Evolutionary conservation across 345 rosid species (phyloP).

Genomic region (Linum usitatissimum): DNA sequence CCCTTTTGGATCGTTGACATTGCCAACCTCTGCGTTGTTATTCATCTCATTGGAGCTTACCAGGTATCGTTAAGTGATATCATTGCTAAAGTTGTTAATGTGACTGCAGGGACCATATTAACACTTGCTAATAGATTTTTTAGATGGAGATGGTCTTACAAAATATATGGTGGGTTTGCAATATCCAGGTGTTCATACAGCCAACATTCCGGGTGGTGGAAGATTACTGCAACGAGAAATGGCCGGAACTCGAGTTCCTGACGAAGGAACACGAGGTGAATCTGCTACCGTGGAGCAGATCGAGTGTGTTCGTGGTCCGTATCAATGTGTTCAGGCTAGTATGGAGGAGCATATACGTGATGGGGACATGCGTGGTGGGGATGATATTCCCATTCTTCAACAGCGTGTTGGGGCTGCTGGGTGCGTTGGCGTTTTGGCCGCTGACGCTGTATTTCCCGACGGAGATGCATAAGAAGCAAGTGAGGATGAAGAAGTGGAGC

Average conservation of each 20-base stretch:
- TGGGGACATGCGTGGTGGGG: neutral
- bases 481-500: neutral
- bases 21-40: neutral
- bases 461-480: slow-evolving; percentile 1
- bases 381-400: slow-evolving; percentile 2
- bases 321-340: neutral
- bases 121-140: neutral
- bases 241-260: neutral
- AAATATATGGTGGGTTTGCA: neutral
- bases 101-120: no score
- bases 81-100: no score
- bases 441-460: neutral
- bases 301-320: neutral
- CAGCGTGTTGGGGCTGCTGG: neutral
- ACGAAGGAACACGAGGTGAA: neutral
- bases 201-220: neutral
- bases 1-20: neutral
- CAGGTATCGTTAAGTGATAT: neutral
- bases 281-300: neutral
- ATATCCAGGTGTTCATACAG: neutral
- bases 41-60: slow-evolving; percentile 2
- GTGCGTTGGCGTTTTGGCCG: neutral
- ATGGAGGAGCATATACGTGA: neutral
- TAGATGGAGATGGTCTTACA: no score
- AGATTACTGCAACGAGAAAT: neutral